Conservation (phyloP, 345 rosid species). For the Euphorbia pulcherrima region DNA sequence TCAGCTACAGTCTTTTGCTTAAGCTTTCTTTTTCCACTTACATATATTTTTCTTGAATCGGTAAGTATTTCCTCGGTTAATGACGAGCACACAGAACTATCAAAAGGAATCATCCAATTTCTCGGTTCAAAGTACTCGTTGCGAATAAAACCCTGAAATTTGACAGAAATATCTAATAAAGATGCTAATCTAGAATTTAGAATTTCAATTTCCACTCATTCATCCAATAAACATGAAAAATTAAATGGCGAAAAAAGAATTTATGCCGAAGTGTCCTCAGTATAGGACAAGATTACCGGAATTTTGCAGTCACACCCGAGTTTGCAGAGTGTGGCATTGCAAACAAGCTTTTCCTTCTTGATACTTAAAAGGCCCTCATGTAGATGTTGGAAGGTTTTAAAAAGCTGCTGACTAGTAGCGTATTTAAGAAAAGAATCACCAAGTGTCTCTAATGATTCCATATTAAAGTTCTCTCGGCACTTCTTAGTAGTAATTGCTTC, state of each 20-base stretch:
- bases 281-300: slow-evolving; percentile 42
- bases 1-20: slow-evolving; percentile 71
- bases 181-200: not conserved
- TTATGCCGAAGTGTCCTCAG: no score
- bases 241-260: no score
- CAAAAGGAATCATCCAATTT: slow-evolving; percentile 73
- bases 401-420: slow-evolving; percentile 69
- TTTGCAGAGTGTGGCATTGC: slow-evolving; percentile 65
- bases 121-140: slow-evolving; percentile 62
- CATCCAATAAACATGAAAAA: not conserved
- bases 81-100: slow-evolving; percentile 29
- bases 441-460: slow-evolving; percentile 87
- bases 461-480: slow-evolving; percentile 71
- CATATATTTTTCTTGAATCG: slow-evolving; percentile 39
- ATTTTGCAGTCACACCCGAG: slow-evolving; percentile 65
- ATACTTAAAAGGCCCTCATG: slow-evolving; percentile 84
- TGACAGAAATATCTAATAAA: not conserved
- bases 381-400: slow-evolving; percentile 39
- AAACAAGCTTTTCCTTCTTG: slow-evolving; percentile 54
- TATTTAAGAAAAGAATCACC: slow-evolving; percentile 94
- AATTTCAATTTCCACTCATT: not conserved
- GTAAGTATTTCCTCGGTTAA: slow-evolving; percentile 37
- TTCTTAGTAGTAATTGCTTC: slow-evolving; percentile 85
- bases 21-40: slow-evolving; percentile 37
- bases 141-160: slow-evolving; percentile 72